phyloP scores from a whole-genome alignment of 192 early-diverging fungal species.

The Coemansia sp. region DNA sequence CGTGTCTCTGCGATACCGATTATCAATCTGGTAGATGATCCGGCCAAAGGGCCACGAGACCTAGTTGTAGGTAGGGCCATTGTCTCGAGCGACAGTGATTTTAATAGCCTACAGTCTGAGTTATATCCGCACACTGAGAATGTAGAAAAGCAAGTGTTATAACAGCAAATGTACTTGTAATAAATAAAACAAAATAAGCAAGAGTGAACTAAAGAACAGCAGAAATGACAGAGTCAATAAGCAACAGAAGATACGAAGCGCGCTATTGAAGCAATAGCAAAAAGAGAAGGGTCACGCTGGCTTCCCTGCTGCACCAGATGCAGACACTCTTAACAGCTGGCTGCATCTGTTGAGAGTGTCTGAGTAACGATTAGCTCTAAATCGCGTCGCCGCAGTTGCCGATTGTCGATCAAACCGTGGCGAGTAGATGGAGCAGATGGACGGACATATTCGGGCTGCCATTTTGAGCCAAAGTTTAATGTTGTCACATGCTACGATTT shows the following conservation, averaged over 20 bases:
- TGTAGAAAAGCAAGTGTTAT: no score
- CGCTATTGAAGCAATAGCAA: neutral
- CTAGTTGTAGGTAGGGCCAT: neutral
- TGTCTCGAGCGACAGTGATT: neutral
- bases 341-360: neutral
- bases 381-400: neutral
- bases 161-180: neutral
- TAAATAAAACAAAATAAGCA: neutral
- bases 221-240: neutral
- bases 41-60: neutral
- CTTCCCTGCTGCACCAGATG: neutral
- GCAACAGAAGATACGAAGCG: neutral
- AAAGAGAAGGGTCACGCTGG: neutral
- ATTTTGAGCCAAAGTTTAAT: no score
- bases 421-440: neutral
- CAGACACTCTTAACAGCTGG: neutral
- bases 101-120: no score
- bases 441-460: no score
- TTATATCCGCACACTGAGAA: no score
- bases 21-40: neutral
- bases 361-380: neutral
- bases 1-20: neutral
- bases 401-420: neutral
- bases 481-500: no score
- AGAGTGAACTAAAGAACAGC: neutral